Percentiles rank a stretch among this genome's conserved stretches.
These are phyloP conservation scores for Wickerhamiella azyma DNA, from an alignment of 805 yeast species.

Conservation along the genomic window DNA sequence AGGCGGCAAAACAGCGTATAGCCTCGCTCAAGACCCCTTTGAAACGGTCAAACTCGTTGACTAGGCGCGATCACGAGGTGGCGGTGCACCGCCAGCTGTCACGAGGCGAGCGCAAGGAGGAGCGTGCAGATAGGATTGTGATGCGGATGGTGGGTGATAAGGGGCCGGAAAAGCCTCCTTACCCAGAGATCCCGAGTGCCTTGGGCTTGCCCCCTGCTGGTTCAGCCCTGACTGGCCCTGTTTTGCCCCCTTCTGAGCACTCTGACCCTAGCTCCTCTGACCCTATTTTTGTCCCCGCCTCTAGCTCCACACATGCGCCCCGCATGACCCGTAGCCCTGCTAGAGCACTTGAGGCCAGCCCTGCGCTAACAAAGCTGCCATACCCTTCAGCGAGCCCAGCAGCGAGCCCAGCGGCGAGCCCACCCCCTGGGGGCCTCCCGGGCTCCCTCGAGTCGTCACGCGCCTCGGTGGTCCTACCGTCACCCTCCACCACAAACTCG, in stretches of 20 bases:
- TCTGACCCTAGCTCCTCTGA: no score
- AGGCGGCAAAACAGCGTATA: slow-evolving; percentile 24
- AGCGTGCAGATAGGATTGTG: not conserved
- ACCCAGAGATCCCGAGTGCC: not conserved
- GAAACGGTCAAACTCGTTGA: slow-evolving; percentile 1
- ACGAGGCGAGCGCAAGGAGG: not conserved
- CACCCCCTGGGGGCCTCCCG: no score
- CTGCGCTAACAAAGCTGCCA: not conserved
- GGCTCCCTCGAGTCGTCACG: no score
- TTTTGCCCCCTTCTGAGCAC: no score
- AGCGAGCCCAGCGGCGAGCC: no score
- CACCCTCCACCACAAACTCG: not conserved
- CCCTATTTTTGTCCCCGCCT: no score
- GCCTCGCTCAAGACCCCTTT: slow-evolving; percentile 8
- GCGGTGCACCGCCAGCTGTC: not conserved
- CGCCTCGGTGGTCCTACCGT: not conserved
- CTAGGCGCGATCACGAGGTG: slow-evolving; percentile 7
- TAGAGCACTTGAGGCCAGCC: no score
- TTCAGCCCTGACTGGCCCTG: no score
- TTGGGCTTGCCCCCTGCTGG: no score
- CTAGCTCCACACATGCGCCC: no score
- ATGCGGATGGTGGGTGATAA: not conserved
- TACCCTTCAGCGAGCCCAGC: not conserved
- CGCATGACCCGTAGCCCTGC: no score
- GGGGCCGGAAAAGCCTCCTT: not conserved